Conservation (phyloP, 805 yeast species). For the Lipomyces yamadae region DNA sequence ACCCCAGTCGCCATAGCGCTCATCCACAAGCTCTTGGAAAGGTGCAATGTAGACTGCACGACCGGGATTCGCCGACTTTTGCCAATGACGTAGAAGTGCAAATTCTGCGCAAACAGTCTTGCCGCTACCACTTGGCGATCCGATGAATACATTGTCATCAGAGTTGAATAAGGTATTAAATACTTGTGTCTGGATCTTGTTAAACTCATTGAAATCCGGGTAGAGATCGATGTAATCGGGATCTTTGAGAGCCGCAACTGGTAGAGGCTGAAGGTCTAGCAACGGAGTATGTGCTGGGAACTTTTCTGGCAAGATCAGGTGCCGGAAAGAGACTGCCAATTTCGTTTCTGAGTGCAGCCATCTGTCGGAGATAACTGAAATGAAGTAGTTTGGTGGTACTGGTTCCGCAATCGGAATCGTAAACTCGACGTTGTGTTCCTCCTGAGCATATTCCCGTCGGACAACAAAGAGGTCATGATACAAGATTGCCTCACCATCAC, state of each 20-base stretch:
- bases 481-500: conserved; percentile 78
- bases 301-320: conserved; percentile 62
- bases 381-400: conserved; percentile 74
- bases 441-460: conserved; percentile 54
- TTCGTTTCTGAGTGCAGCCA: conserved; percentile 81
- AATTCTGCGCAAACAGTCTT: conserved; percentile 73
- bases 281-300: conserved; percentile 67
- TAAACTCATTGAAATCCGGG: conserved; percentile 58
- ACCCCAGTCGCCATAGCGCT: conserved; percentile 57
- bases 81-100: conserved; percentile 75
- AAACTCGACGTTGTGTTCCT: conserved; percentile 65
- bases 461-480: conserved; percentile 61
- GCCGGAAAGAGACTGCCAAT: conserved; percentile 61
- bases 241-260: conserved; percentile 55
- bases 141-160: conserved; percentile 65
- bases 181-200: conserved; percentile 73
- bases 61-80: conserved; percentile 58
- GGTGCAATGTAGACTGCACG: conserved; percentile 77
- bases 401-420: conserved; percentile 60
- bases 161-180: conserved; percentile 64
- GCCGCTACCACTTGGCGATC: conserved; percentile 77
- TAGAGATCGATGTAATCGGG: conserved; percentile 56
- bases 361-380: conserved; percentile 73
- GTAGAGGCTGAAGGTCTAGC: conserved; percentile 56
- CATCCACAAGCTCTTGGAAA: conserved; percentile 59